A percentile compares a stretch with the other conserved stretches of the same genome.
Evolutionary conservation across 1,139 yeast genomes (phyloP).

Genomic region (Yamadazyma sp.): DNA sequence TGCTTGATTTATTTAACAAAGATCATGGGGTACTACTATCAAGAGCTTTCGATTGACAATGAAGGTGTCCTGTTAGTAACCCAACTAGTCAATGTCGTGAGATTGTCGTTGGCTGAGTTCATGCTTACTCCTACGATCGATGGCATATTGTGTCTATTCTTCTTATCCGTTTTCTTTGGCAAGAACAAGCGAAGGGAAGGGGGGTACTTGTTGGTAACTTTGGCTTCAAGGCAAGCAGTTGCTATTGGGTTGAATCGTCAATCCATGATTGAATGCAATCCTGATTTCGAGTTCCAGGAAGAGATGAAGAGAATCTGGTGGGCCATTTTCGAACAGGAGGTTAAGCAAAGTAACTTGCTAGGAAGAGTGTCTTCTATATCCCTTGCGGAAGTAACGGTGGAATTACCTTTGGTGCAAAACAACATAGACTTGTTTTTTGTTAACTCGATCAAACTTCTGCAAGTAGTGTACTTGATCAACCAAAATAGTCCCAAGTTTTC

Average conservation of each 20-base stretch:
- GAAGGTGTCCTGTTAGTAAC: conserved; percentile 15
- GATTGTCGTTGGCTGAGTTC: conserved; percentile 38
- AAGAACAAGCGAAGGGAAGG: conserved; percentile 42
- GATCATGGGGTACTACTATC: conserved; percentile 27
- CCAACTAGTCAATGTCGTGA: conserved; percentile 21
- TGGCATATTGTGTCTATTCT: conserved; percentile 38
- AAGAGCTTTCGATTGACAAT: conserved; percentile 8
- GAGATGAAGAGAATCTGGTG: conserved; percentile 16
- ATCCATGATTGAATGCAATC: conserved; percentile 20
- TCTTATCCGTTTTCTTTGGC: conserved; percentile 39
- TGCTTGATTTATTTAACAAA: conserved; percentile 45
- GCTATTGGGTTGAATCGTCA: conserved; percentile 44
- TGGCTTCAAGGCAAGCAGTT: conserved; percentile 43
- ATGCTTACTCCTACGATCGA: conserved; percentile 40
- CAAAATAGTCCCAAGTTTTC: background rate
- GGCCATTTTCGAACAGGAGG: conserved; percentile 13
- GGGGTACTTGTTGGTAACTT: conserved; percentile 39
- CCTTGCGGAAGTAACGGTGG: conserved; percentile 7
- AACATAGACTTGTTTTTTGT: conserved; percentile 2
- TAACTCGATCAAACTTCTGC: conserved; percentile 2
- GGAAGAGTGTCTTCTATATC: conserved; percentile 14
- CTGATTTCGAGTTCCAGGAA: conserved; percentile 8
- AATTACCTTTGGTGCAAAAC: background rate
- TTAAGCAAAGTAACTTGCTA: conserved; percentile 10
- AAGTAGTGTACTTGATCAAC: conserved; percentile 5